Conservation (phyloP, 768 basidiomycete genomes). For the Tricholoma sp. region DNA sequence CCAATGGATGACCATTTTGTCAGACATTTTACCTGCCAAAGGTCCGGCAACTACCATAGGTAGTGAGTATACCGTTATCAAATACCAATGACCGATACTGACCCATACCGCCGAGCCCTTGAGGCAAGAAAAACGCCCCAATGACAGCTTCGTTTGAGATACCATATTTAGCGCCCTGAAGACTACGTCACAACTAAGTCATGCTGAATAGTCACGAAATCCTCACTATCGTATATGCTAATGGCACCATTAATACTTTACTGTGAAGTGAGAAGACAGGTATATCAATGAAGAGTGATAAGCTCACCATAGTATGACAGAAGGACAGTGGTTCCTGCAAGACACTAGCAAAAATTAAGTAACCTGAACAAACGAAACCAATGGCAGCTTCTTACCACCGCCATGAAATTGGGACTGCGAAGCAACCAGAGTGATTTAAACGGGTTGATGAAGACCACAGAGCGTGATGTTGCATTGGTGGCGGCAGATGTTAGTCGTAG, state of each 20-base stretch:
- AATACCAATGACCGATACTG: constrained; percentile 15
- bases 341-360: constrained; percentile 12
- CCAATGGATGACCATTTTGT: constrained; percentile 44
- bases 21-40: constrained; percentile 55
- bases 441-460: constrained; percentile 54
- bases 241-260: constrained; percentile 51
- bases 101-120: constrained; percentile 59
- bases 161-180: constrained; percentile 51
- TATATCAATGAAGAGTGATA: not conserved
- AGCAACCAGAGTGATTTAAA: constrained; percentile 45
- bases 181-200: not conserved
- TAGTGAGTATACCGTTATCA: not conserved
- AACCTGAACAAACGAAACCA: not conserved
- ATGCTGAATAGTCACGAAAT: not conserved
- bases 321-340: constrained; percentile 25
- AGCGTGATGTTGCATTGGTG: constrained; percentile 7
- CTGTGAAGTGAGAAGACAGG: constrained; percentile 21
- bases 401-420: constrained; percentile 53
- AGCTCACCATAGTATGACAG: constrained; percentile 38
- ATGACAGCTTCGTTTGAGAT: constrained; percentile 54
- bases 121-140: constrained; percentile 56
- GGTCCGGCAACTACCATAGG: constrained; percentile 49
- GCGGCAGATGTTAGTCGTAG: constrained; percentile 11
- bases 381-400: constrained; percentile 37
- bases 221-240: constrained; percentile 63